These are phyloP conservation scores for Buddleja alternifolia DNA, from an alignment of 257 asterid species.

Conservation along the genomic window DNA sequence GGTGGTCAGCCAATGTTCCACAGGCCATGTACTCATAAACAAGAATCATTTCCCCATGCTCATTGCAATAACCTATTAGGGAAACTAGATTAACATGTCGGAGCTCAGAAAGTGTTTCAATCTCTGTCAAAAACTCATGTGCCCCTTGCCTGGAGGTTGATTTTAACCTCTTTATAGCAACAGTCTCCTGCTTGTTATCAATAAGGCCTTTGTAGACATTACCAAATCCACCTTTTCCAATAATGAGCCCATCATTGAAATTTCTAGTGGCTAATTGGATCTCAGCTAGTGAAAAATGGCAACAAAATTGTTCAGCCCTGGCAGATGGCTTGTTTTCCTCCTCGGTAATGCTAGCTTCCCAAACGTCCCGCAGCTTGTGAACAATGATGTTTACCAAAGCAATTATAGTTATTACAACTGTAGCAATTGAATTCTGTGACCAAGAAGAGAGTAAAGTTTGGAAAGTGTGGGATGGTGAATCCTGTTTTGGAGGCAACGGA, in stretches of 20 bases:
- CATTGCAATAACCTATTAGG: slow-evolving; percentile 60
- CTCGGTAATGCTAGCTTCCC: slow-evolving; percentile 31
- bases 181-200: slow-evolving; percentile 32
- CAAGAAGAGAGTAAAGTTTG: neutral
- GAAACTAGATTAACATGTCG: slow-evolving; percentile 55
- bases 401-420: slow-evolving; percentile 32
- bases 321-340: slow-evolving; percentile 34
- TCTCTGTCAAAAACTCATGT: slow-evolving; percentile 54
- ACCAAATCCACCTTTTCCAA: slow-evolving; percentile 52
- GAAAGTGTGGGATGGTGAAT: slow-evolving; percentile 13
- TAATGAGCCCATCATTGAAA: slow-evolving; percentile 32
- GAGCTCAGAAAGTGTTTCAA: slow-evolving; percentile 48
- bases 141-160: slow-evolving; percentile 46
- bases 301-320: slow-evolving; percentile 35
- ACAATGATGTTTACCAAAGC: slow-evolving; percentile 35
- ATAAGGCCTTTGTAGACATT: slow-evolving; percentile 40
- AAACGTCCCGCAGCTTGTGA: slow-evolving; percentile 30
- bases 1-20: slow-evolving; percentile 63
- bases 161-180: slow-evolving; percentile 51
- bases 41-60: slow-evolving; percentile 48
- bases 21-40: slow-evolving; percentile 57
- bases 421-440: slow-evolving; percentile 30
- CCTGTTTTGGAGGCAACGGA: slow-evolving; percentile 2
- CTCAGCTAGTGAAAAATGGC: slow-evolving; percentile 49
- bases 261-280: slow-evolving; percentile 38